Percentiles rank a stretch among this genome's conserved stretches.
These are phyloP conservation scores for Chaetomium fimeti DNA, from an alignment of 495 filamentous ascomycete genomes.

Conservation along the genomic window DNA sequence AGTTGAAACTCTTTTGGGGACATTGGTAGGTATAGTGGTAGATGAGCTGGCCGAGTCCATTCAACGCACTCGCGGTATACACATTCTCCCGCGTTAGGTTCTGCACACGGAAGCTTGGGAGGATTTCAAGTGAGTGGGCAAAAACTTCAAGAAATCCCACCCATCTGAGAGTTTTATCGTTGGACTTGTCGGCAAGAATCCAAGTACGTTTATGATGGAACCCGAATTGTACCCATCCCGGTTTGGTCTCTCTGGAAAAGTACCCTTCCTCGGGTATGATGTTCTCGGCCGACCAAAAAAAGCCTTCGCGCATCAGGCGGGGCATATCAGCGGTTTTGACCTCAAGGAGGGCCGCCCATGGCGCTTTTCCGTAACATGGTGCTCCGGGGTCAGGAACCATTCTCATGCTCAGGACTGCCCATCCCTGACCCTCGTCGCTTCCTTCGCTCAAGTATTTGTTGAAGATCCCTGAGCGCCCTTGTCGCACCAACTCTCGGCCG, in stretches of 20 bases:
- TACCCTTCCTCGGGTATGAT: constrained; percentile 1
- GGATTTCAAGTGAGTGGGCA: background rate
- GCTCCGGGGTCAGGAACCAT: background rate
- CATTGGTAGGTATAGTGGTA: background rate
- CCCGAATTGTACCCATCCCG: background rate
- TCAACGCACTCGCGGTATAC: background rate
- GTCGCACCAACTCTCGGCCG: no score
- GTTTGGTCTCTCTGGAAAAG: background rate
- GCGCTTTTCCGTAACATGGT: background rate
- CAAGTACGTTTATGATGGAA: background rate
- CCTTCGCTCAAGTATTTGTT: no score
- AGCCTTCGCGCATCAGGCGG: constrained; percentile 11
- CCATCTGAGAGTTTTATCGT: background rate
- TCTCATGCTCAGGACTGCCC: no score
- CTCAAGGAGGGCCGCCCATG: background rate
- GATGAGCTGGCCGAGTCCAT: background rate
- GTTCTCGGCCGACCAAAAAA: constrained; percentile 12
- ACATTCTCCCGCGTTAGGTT: background rate
- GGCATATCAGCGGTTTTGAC: background rate
- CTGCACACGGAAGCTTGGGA: background rate
- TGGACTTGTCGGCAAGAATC: background rate
- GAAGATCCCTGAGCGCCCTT: no score
- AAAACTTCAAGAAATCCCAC: background rate
- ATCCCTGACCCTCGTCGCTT: no score
- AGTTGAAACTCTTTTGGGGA: background rate